Conservation (phyloP, 2,329 filamentous ascomycete genomes). For the Venturiaceae sp. region DNA sequence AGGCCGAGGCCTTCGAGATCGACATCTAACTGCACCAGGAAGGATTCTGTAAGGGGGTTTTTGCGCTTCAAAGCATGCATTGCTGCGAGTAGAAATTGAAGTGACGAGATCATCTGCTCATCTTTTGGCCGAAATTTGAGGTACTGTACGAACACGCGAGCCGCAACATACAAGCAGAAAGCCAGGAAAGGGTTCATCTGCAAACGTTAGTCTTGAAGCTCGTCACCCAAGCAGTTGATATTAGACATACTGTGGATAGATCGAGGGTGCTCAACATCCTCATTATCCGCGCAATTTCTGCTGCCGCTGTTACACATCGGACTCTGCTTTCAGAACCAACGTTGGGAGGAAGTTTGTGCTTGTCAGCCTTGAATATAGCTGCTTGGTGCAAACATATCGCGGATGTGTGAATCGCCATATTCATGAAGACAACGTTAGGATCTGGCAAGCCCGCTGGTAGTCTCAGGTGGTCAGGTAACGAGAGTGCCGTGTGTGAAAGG, state of each 20-base stretch:
- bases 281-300: constrained; percentile 93
- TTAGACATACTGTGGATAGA: constrained; percentile 58
- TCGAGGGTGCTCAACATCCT: constrained; percentile 88
- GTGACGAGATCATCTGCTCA: constrained; percentile 62
- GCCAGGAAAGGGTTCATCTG: constrained; percentile 94
- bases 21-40: constrained; percentile 85
- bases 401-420: constrained; percentile 95
- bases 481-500: constrained; percentile 75
- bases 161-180: constrained; percentile 93
- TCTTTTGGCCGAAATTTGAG: constrained; percentile 91
- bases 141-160: constrained; percentile 90
- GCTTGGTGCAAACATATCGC: constrained; percentile 97
- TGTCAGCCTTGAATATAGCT: constrained; percentile 94
- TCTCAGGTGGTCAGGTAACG: constrained; percentile 70
- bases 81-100: constrained; percentile 83
- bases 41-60: constrained; percentile 89
- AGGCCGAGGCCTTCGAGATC: constrained; percentile 70
- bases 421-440: constrained; percentile 83
- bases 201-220: constrained; percentile 12
- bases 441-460: constrained; percentile 66
- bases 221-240: not conserved
- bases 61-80: constrained; percentile 83
- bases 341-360: constrained; percentile 65
- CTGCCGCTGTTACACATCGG: constrained; percentile 84
- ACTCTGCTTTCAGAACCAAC: constrained; percentile 86